Conservation (phyloP, 108 stramenopile species). For the Schizochytrium sp. region DNA sequence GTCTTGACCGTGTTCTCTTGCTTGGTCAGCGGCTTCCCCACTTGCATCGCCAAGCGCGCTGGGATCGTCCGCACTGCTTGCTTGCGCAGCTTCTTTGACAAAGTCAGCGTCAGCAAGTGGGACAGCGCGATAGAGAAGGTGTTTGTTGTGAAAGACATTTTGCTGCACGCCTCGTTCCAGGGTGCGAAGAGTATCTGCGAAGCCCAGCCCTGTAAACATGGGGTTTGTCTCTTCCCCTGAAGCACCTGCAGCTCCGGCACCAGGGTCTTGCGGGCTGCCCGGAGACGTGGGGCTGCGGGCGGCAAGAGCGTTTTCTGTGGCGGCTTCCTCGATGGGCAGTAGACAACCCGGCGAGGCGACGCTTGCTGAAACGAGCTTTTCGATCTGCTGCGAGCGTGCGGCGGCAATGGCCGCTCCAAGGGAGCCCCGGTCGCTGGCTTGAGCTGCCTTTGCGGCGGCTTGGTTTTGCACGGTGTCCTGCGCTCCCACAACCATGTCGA, state of each 20-base stretch:
- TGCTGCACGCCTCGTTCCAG: constrained; percentile 39
- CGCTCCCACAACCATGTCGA: too few species aligned
- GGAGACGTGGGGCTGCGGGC: constrained; percentile 15
- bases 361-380: background rate
- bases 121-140: constrained; percentile 27
- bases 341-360: constrained; percentile 27
- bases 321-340: constrained; percentile 30
- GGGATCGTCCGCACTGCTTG: too few species aligned
- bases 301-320: constrained; percentile 14
- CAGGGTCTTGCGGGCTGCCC: background rate
- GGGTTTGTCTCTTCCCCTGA: background rate
- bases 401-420: background rate
- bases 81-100: background rate
- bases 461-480: too few species aligned
- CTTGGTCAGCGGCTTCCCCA: too few species aligned
- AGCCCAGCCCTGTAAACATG: background rate
- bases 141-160: constrained; percentile 23
- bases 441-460: background rate
- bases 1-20: too few species aligned
- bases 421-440: background rate
- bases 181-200: background rate
- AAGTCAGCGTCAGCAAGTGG: background rate
- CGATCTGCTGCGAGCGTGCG: background rate
- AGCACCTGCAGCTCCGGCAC: constrained; percentile 10
- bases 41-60: too few species aligned